Evolutionary conservation across 306 rosid species (phyloP), one percentile per base, ranked within the genome.

Genomic region (Erythrophleum fordii): DNA sequence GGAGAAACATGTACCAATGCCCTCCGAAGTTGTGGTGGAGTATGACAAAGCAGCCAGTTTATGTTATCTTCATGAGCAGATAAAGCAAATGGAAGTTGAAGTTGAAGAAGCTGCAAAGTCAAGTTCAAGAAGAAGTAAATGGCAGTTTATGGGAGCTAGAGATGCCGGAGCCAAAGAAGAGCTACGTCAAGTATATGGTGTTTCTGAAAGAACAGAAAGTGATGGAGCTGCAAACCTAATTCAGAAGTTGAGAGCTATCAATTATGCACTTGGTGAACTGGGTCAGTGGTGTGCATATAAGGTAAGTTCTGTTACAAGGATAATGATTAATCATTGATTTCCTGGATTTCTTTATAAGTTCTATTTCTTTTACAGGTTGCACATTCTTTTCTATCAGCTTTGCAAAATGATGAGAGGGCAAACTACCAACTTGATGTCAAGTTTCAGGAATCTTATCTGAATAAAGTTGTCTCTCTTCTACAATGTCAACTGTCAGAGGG

Each of bases 61-160:
- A 82, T 95, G 91, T 92, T 91, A 97, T 77, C 90, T 95, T 46
- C 99, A 95, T 26, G 98, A 95, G 84, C 99, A 91, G 89, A 90
- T 95, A 85, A 95, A 93, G 84, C 93, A 90, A 79, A 93, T 95
- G 95, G 99, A 95, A 84, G 72, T 76, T 73, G 99, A 95, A 89
- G 99, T 95, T 76, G 99, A 95, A 89, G 97, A 93, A 67, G 98
- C 99, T 80, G 97, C 99, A 69, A 93, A 95, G 82, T 88, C 86
- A 26, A 95, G 99, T 81, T 93, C 96, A 76, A 91, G 98, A 84
- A 90, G 88, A 90, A 95, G 99, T 84, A 95, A 95, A 90, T 95
- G 99, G 99, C 99, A 95, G 82, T 94, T 93, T 72, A 95, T 95
- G 99, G 99, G 99, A 79, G 99, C 99, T 67, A 95, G 99, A 89